Conservation (phyloP, 2,329 filamentous ascomycete genomes). For the Fusarium nygamai region DNA sequence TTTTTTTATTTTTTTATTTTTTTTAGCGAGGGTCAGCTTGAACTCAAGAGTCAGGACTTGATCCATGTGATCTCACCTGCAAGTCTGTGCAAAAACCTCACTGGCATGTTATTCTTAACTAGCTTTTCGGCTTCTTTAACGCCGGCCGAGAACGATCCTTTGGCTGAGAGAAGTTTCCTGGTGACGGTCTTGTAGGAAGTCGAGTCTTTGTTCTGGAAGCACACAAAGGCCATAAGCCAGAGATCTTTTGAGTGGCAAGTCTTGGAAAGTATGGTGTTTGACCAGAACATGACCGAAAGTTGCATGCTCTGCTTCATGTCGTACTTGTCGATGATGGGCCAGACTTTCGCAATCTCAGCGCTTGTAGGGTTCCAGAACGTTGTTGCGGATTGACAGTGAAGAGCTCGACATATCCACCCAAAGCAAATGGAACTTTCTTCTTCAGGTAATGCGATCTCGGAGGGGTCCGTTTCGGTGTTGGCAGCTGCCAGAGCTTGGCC, state of each 20-base stretch:
- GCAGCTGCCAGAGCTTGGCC: neutral
- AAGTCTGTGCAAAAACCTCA: neutral
- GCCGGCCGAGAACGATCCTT: neutral
- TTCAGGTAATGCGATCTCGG: neutral
- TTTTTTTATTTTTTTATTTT: no score
- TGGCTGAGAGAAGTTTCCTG: neutral
- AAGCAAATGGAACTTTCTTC: neutral
- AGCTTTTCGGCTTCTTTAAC: neutral
- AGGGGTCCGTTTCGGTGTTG: fast-evolving
- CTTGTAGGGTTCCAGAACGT: neutral
- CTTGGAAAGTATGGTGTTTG: neutral
- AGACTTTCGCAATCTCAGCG: neutral
- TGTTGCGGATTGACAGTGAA: conserved; percentile 4
- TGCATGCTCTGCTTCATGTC: neutral
- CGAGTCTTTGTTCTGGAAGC: neutral
- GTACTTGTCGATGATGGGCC: conserved; percentile 8
- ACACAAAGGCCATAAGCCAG: neutral
- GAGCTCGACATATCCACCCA: neutral
- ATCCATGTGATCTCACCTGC: neutral
- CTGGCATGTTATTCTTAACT: neutral
- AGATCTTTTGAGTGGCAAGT: fast-evolving
- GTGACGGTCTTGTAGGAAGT: neutral
- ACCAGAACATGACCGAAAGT: conserved; percentile 1
- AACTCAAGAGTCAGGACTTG: neutral
- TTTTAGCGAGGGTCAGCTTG: neutral